Percentiles rank a stretch among this genome's conserved stretches.
Conservation (phyloP, 2,329 filamentous ascomycete genomes). For the Chrysoporthe deuterocubensis region DNA sequence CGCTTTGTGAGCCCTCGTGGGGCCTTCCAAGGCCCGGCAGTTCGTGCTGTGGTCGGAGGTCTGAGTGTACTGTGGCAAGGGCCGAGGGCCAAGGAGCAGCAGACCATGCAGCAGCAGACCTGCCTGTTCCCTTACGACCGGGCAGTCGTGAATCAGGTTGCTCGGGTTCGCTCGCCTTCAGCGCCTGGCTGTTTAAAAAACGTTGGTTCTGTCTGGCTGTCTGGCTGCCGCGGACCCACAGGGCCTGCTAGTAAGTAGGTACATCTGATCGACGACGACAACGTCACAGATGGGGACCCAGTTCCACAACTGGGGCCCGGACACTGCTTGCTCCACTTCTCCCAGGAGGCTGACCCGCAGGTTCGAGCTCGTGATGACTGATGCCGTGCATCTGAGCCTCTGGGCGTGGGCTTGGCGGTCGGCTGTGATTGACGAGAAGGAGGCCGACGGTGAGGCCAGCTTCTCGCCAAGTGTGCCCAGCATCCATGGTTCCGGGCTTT, state of each 20-base stretch:
- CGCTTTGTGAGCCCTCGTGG: no score
- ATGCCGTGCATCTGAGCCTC: slow-evolving; percentile 14
- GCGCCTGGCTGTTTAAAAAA: background rate
- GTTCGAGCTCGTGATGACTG: background rate
- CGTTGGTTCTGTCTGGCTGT: background rate
- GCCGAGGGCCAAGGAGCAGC: background rate
- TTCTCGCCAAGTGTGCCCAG: slow-evolving; percentile 17
- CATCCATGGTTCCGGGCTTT: background rate
- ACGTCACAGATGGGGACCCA: slow-evolving; percentile 25
- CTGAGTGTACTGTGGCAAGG: no score
- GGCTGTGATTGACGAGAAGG: slow-evolving; percentile 15
- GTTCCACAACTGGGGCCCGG: slow-evolving; percentile 13
- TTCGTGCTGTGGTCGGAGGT: background rate
- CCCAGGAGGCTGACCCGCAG: slow-evolving; percentile 13
- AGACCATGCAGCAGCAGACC: background rate
- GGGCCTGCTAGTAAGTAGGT: slow-evolving; percentile 5
- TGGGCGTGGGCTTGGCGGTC: slow-evolving; percentile 26
- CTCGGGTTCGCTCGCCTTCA: background rate
- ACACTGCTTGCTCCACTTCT: slow-evolving; percentile 17
- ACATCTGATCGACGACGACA: slow-evolving; percentile 21
- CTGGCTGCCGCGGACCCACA: slow-evolving; percentile 22
- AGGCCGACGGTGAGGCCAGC: slow-evolving; percentile 9
- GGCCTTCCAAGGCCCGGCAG: background rate
- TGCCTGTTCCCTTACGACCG: background rate
- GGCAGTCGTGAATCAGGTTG: background rate